Evolutionary conservation across 1,284 basidiomycete species (phyloP).

Genomic region (Chiua sp.): DNA sequence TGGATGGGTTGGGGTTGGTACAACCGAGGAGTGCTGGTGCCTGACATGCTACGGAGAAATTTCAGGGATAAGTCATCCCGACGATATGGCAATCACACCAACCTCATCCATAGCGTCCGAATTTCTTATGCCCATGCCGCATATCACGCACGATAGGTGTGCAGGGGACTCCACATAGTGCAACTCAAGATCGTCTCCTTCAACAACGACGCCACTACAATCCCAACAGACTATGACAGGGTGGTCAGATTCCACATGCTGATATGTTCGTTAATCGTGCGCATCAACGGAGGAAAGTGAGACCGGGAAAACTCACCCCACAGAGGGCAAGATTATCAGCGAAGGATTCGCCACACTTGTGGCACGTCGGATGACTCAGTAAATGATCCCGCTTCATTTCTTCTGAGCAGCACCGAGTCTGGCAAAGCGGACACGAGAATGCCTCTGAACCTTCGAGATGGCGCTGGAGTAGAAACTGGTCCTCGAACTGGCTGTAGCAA

Average conservation of each 20-base stretch:
- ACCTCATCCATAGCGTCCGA: conserved; percentile 29
- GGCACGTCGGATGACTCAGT: conserved; percentile 29
- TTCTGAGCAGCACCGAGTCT: conserved; percentile 27
- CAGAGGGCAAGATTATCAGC: conserved; percentile 26
- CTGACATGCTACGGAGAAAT: conserved; percentile 24
- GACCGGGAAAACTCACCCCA: conserved; percentile 20
- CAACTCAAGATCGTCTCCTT: conserved; percentile 19
- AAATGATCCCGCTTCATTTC: conserved; percentile 35
- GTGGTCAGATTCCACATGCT: conserved; percentile 32
- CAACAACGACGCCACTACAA: conserved; percentile 32
- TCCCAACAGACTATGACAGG: conserved; percentile 37
- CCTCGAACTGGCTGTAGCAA: conserved; percentile 31
- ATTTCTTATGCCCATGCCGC: conserved; percentile 24
- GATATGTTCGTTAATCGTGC: not conserved
- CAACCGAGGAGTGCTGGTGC: conserved; percentile 13
- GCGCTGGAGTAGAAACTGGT: conserved; percentile 19
- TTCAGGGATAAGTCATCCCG: conserved; percentile 12
- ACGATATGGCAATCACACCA: conserved; percentile 2
- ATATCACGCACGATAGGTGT: conserved; percentile 30
- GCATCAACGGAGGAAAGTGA: not conserved
- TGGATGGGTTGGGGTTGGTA: conserved; percentile 9
- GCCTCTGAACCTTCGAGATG: conserved; percentile 20
- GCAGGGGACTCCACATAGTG: conserved; percentile 32
- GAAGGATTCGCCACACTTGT: conserved; percentile 28
- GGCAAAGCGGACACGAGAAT: conserved; percentile 27